Percentiles rank a stretch among this genome's conserved stretches.
phyloP scores from a whole-genome alignment of 805 yeast species.

The Wickerhamiella galacta region DNA sequence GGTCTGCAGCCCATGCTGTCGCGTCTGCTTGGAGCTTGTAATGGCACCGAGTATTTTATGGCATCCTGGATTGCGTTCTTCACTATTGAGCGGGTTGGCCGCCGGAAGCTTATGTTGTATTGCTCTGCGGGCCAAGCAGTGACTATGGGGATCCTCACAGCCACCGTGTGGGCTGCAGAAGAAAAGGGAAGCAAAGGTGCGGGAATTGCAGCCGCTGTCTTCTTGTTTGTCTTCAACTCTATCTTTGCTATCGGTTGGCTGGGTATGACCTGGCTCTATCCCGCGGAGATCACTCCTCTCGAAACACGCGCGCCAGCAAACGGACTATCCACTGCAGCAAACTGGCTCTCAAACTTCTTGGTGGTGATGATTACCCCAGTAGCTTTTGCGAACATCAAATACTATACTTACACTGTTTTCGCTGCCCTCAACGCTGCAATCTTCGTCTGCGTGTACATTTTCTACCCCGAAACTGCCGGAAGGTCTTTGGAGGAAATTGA shows the following conservation, averaged over 20 bases:
- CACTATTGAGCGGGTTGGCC: conserved; percentile 11
- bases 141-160: conserved; percentile 5
- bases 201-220: conserved; percentile 12
- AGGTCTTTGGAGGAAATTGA: conserved; percentile 47
- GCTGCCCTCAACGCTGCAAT: conserved; percentile 32
- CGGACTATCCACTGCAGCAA: conserved; percentile 3
- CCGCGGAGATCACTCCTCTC: conserved; percentile 18
- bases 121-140: conserved; percentile 11
- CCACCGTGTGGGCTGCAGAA: no score
- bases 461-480: conserved; percentile 45
- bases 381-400: conserved; percentile 31
- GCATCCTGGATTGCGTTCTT: conserved; percentile 7
- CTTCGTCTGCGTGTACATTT: conserved; percentile 31
- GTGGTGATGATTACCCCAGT: conserved; percentile 37
- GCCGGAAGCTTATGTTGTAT: conserved; percentile 9
- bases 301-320: conserved; percentile 14
- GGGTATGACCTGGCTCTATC: conserved; percentile 18
- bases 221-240: conserved; percentile 5
- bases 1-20: conserved; percentile 3
- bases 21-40: conserved; percentile 6
- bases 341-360: conserved; percentile 26
- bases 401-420: conserved; percentile 41
- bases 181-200: conserved; percentile 6
- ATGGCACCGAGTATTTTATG: conserved; percentile 7
- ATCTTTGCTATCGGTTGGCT: conserved; percentile 20